phyloP scores from a whole-genome alignment of 257 asterid genomes.

The Fraxinus excelsior region DNA sequence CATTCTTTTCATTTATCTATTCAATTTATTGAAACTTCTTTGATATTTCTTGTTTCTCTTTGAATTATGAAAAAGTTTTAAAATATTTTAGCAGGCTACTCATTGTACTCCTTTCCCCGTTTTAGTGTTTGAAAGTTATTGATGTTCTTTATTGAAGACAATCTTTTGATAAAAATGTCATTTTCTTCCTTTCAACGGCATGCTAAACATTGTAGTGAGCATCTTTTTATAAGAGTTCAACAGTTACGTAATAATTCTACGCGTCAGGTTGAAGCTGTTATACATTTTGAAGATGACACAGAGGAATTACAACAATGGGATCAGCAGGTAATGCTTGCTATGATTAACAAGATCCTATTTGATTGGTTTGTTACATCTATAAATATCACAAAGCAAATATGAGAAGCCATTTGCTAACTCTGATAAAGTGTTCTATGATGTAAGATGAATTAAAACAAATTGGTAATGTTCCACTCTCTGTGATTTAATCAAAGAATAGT shows the following conservation, averaged over 20 bases:
- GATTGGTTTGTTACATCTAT: conserved; percentile 6
- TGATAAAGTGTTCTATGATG: background rate
- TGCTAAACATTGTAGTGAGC: conserved; percentile 5
- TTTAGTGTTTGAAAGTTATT: background rate
- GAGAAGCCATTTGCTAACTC: background rate
- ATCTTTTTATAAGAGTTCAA: conserved; percentile 6
- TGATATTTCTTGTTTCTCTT: background rate
- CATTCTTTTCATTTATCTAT: background rate
- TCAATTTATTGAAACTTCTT: background rate
- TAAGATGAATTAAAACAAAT: background rate
- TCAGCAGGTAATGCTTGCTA: conserved; percentile 69
- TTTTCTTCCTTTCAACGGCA: background rate
- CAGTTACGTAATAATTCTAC: conserved; percentile 11
- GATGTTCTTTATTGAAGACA: background rate
- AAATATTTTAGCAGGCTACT: background rate
- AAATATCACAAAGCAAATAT: background rate
- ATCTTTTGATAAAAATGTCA: background rate
- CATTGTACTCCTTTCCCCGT: background rate
- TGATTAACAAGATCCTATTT: background rate
- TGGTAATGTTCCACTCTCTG: background rate
- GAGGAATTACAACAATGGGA: conserved; percentile 98
- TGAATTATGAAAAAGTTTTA: background rate
- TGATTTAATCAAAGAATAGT: conserved; percentile 1
- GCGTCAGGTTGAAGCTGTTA: conserved; percentile 84
- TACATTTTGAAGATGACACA: conserved; percentile 96